These are phyloP conservation scores for Dactylellina sp. DNA, from an alignment of 2,329 filamentous ascomycete species.

Conservation along the genomic window DNA sequence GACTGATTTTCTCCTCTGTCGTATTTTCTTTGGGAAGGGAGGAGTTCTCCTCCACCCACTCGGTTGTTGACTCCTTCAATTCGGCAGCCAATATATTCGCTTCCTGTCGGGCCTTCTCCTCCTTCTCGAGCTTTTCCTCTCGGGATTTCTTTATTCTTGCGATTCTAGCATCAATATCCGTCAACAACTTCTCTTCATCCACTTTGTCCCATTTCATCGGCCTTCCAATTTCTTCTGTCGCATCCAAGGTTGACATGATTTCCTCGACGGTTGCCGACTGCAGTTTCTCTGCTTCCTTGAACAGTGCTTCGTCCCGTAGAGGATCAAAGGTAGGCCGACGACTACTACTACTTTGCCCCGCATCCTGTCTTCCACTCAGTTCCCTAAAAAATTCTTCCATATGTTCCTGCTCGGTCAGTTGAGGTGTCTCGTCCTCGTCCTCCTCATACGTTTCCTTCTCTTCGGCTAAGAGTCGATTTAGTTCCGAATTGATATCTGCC, in stretches of 20 bases:
- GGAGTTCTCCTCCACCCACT: no score
- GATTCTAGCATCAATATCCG: conserved; percentile 10
- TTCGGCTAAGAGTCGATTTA: no score
- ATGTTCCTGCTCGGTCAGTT: conserved; percentile 1
- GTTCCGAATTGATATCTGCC: no score
- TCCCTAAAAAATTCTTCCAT: background rate
- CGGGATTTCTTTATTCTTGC: conserved; percentile 1
- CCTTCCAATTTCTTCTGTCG: background rate
- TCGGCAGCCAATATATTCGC: no score
- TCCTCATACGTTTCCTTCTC: background rate
- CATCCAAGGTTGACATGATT: background rate
- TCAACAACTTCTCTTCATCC: background rate
- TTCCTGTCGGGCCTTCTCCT: background rate
- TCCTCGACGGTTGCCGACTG: background rate
- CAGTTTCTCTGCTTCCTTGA: background rate
- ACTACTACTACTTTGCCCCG: background rate
- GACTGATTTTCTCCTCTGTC: no score
- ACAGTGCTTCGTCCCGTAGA: background rate
- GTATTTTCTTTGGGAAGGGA: no score
- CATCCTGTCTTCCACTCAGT: background rate
- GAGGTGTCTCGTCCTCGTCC: background rate
- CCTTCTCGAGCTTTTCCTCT: background rate
- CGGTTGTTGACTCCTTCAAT: no score
- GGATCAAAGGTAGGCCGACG: background rate
- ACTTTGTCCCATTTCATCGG: background rate